Evolutionary conservation across 768 basidiomycete genomes (phyloP).

Genomic region (Hirschioporus abietinus): DNA sequence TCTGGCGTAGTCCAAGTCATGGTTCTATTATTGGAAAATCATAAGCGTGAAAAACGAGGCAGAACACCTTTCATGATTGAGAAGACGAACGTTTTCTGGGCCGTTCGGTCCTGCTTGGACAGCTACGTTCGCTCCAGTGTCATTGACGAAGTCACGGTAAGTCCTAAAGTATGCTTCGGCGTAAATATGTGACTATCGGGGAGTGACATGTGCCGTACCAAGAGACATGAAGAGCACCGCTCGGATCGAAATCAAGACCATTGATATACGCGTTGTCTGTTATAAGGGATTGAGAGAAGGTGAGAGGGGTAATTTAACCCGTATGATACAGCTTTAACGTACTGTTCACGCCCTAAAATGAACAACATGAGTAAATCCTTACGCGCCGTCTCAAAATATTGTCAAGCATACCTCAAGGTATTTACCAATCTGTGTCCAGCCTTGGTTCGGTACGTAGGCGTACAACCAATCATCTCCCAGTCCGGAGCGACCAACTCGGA

Average conservation of each 20-base stretch:
- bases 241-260: conserved; percentile 30
- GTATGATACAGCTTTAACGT: not conserved
- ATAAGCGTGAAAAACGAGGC: not conserved
- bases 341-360: conserved; percentile 30
- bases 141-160: conserved; percentile 34
- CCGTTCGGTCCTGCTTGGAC: conserved; percentile 35
- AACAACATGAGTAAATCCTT: not conserved
- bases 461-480: conserved; percentile 35
- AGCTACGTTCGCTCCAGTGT: conserved; percentile 31
- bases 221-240: conserved; percentile 24
- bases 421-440: conserved; percentile 26
- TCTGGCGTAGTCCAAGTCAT: conserved; percentile 30
- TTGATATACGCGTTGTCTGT: conserved; percentile 35
- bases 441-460: conserved; percentile 24
- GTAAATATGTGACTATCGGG: not conserved
- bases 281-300: not conserved
- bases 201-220: conserved; percentile 19
- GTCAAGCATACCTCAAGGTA: conserved; percentile 27
- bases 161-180: conserved; percentile 21
- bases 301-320: not conserved
- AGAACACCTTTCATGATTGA: not conserved
- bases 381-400: not conserved
- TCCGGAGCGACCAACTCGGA: conserved; percentile 30
- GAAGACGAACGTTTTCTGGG: conserved; percentile 28
- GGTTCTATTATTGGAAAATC: conserved; percentile 23